phyloP scores from a whole-genome alignment of 805 yeast genomes.

The Candida cerambycidarum region DNA sequence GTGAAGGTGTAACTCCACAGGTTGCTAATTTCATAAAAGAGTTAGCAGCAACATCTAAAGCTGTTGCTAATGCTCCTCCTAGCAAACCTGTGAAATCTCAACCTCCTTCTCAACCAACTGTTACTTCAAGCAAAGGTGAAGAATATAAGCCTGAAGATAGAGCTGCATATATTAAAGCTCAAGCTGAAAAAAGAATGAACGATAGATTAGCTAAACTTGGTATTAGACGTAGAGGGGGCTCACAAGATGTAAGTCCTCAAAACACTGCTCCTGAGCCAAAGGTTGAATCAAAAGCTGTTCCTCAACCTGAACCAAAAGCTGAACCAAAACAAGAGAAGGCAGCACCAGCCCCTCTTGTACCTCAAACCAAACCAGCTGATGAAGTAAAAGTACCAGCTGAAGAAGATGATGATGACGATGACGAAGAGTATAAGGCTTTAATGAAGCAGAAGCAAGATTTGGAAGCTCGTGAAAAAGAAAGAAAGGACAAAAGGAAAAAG shows the following conservation, averaged over 20 bases:
- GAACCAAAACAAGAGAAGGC: conserved; percentile 1
- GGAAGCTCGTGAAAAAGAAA: conserved; percentile 43
- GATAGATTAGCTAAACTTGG: conserved; percentile 83
- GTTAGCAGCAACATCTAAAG: conserved; percentile 27
- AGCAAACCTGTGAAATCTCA: conserved; percentile 10
- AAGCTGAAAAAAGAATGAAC: conserved; percentile 72
- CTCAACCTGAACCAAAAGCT: conserved; percentile 3
- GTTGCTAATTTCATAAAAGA: conserved; percentile 63
- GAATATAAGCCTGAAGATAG: conserved; percentile 58
- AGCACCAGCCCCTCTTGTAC: conserved; percentile 8
- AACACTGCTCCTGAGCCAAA: too few species aligned
- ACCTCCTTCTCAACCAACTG: conserved; percentile 12
- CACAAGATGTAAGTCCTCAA: conserved; percentile 2
- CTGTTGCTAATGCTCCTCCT: conserved; percentile 4
- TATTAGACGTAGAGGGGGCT: conserved; percentile 40
- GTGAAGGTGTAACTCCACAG: conserved; percentile 66
- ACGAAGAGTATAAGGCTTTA: conserved; percentile 50
- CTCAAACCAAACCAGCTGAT: conserved; percentile 12
- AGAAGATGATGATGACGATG: conserved; percentile 36
- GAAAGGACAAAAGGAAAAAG: conserved; percentile 51
- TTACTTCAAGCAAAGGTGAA: conserved; percentile 4
- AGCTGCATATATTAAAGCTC: conserved; percentile 79
- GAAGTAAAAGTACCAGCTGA: conserved; percentile 11
- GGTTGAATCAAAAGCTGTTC: neutral
- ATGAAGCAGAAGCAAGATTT: conserved; percentile 42